Evolutionary conservation across 805 yeast genomes (phyloP).

Genomic region (Barnettozyma sp.): DNA sequence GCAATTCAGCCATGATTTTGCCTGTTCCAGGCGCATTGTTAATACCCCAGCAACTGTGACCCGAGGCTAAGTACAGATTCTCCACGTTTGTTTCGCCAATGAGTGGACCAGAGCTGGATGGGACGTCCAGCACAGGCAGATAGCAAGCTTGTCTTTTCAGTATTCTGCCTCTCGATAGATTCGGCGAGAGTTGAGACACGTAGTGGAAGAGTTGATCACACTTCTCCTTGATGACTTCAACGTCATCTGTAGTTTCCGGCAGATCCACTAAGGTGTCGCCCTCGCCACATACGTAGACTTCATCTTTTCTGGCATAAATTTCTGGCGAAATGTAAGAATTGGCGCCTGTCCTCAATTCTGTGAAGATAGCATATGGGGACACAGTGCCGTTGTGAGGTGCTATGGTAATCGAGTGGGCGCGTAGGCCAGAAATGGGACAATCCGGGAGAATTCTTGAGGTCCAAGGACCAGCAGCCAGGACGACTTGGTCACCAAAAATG

Average conservation of each 20-base stretch:
- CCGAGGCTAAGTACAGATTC: constrained; percentile 74
- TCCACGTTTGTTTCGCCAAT: constrained; percentile 90
- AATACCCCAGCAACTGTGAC: constrained; percentile 98
- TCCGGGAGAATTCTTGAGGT: constrained; percentile 83
- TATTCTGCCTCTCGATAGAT: constrained; percentile 65
- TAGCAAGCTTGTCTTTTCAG: constrained; percentile 90
- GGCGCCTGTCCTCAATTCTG: constrained; percentile 73
- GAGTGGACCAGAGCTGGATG: constrained; percentile 87
- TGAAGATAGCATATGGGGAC: constrained; percentile 90
- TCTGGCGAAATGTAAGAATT: constrained; percentile 81
- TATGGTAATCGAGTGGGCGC: constrained; percentile 93
- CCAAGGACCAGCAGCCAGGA: constrained; percentile 94
- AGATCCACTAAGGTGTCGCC: constrained; percentile 86
- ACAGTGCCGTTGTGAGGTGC: constrained; percentile 72
- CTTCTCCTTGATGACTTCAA: constrained; percentile 76
- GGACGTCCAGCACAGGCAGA: constrained; percentile 88
- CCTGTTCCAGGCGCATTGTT: constrained; percentile 98
- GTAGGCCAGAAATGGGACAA: constrained; percentile 88
- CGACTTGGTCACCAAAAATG: constrained; percentile 66
- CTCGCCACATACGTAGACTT: constrained; percentile 95
- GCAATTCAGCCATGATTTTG: constrained; percentile 78
- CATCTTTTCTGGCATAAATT: constrained; percentile 90
- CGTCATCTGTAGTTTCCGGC: constrained; percentile 93
- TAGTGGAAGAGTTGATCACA: constrained; percentile 82
- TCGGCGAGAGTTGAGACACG: constrained; percentile 70